Evolutionary conservation across 192 early-diverging fungal genomes (phyloP).

Genomic region (Fimicolochytrium jonesii): DNA sequence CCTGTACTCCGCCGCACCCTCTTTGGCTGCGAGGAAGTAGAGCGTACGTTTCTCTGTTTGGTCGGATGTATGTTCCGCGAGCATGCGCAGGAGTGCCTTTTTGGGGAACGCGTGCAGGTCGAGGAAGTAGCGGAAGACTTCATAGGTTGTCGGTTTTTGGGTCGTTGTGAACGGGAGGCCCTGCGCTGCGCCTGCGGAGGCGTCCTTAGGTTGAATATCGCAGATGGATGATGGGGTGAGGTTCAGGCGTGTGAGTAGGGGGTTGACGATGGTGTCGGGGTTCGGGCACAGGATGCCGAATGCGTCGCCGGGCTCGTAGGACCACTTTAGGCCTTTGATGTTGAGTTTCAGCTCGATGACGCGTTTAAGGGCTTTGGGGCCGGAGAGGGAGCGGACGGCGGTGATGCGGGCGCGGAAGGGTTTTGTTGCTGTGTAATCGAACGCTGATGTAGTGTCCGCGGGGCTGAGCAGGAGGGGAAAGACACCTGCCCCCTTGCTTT

Average conservation of each 20-base stretch:
- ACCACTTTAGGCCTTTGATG: constrained; percentile 30
- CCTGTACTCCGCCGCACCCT: constrained; percentile 65
- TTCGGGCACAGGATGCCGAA: constrained; percentile 91
- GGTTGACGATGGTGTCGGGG: constrained; percentile 62
- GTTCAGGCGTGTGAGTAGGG: constrained; percentile 56
- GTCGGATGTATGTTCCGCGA: constrained; percentile 76
- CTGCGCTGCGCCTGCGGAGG: background rate
- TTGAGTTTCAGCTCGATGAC: constrained; percentile 44
- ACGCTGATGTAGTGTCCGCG: constrained; percentile 22
- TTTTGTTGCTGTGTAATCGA: constrained; percentile 42
- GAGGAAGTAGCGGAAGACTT: constrained; percentile 69
- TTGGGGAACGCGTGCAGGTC: constrained; percentile 71
- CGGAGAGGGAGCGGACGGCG: constrained; percentile 56
- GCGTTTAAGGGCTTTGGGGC: constrained; percentile 65
- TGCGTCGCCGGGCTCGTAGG: constrained; percentile 71
- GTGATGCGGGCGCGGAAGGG: constrained; percentile 50
- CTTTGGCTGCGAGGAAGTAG: constrained; percentile 74
- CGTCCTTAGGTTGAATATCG: constrained; percentile 30
- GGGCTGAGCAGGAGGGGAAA: constrained; percentile 14
- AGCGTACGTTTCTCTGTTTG: constrained; percentile 68
- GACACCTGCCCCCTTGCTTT: background rate
- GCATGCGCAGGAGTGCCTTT: constrained; percentile 75
- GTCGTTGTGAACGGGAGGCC: constrained; percentile 27
- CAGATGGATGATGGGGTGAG: constrained; percentile 41
- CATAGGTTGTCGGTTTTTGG: constrained; percentile 33